These are phyloP conservation scores for Sindora glabra DNA, from an alignment of 306 rosid species.

Conservation along the genomic window DNA sequence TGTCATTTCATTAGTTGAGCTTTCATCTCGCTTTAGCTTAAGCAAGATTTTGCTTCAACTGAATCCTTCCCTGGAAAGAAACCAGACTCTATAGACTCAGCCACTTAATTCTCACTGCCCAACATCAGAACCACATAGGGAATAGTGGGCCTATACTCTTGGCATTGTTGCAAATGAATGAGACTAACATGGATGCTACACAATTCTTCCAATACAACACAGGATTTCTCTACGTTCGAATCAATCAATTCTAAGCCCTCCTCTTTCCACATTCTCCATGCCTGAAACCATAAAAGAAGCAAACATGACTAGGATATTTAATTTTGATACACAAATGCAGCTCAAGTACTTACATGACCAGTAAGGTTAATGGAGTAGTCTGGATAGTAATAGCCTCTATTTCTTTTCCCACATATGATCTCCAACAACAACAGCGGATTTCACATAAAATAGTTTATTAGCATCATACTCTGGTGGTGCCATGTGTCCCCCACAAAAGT, in stretches of 20 bases:
- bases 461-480: slow-evolving; percentile 65
- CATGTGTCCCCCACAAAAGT: slow-evolving; percentile 50
- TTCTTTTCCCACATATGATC: slow-evolving; percentile 46
- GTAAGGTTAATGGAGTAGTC: slow-evolving; percentile 38
- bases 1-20: slow-evolving; percentile 37
- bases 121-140: slow-evolving; percentile 50
- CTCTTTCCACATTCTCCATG: slow-evolving; percentile 57
- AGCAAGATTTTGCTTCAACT: slow-evolving; percentile 13
- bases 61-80: slow-evolving; percentile 27
- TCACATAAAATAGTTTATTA: slow-evolving; percentile 44
- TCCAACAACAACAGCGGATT: slow-evolving; percentile 42
- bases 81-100: slow-evolving; percentile 51
- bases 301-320: not conserved
- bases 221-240: slow-evolving; percentile 19
- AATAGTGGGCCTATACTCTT: slow-evolving; percentile 40
- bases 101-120: slow-evolving; percentile 32
- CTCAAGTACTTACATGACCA: slow-evolving; percentile 41
- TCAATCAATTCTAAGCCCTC: slow-evolving; percentile 43
- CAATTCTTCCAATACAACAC: slow-evolving; percentile 20
- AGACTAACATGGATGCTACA: slow-evolving; percentile 53
- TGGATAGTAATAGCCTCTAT: slow-evolving; percentile 42
- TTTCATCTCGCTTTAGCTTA: slow-evolving; percentile 25
- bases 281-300: slow-evolving; percentile 42
- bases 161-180: slow-evolving; percentile 48
- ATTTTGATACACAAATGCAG: not conserved